A percentile compares a stretch with the other conserved stretches of the same genome.
These are phyloP conservation scores for Neophaeococcomyces aloes DNA, from an alignment of 2,329 filamentous ascomycete genomes.

Conservation along the genomic window DNA sequence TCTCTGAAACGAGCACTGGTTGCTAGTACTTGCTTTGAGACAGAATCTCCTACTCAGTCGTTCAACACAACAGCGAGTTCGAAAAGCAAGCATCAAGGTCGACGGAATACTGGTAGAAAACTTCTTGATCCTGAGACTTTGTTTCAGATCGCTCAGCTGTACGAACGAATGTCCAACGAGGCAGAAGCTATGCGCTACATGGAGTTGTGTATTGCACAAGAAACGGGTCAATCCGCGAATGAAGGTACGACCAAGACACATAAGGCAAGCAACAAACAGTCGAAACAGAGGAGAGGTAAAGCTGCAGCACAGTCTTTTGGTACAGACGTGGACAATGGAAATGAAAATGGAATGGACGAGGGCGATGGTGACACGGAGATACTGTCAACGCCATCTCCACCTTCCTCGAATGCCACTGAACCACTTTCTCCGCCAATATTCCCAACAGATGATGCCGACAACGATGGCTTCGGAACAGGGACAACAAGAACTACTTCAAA, in stretches of 20 bases:
- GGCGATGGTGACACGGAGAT: constrained; percentile 28
- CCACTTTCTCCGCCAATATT: background rate
- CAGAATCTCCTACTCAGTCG: constrained; percentile 29
- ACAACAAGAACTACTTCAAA: constrained; percentile 87
- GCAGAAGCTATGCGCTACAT: constrained; percentile 81
- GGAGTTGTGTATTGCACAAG: constrained; percentile 89
- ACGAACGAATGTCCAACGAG: constrained; percentile 68
- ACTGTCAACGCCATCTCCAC: constrained; percentile 12
- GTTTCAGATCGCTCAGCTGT: constrained; percentile 79
- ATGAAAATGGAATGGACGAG: constrained; percentile 6
- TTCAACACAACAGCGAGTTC: constrained; percentile 18
- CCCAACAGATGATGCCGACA: constrained; percentile 24
- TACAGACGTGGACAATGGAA: background rate
- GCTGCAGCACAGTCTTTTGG: background rate
- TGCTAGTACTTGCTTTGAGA: constrained; percentile 77
- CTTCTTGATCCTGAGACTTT: constrained; percentile 83
- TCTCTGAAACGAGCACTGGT: constrained; percentile 85
- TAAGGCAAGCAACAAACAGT: constrained; percentile 13
- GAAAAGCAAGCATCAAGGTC: constrained; percentile 9
- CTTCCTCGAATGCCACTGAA: constrained; percentile 7
- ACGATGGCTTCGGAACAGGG: constrained; percentile 54
- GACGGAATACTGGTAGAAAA: constrained; percentile 25
- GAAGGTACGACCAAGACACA: constrained; percentile 28
- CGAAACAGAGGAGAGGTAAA: constrained; percentile 13
- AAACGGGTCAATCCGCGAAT: constrained; percentile 50